A percentile compares a stretch with the other conserved stretches of the same genome.
Evolutionary conservation across 1,139 yeast genomes (phyloP).

Genomic region (Yamadazyma membranifaciens): DNA sequence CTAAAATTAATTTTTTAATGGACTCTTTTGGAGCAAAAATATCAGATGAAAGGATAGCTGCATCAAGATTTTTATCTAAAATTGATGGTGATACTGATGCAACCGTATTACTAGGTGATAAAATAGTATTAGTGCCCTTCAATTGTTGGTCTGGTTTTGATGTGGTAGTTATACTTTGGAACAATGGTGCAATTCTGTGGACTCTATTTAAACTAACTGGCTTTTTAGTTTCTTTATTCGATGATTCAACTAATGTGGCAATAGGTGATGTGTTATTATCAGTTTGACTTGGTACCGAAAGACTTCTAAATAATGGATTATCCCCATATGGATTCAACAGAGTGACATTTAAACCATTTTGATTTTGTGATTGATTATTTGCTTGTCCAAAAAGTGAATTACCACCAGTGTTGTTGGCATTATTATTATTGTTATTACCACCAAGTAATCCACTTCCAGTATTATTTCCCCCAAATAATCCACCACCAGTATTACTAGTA

Average conservation of each 20-base stretch:
- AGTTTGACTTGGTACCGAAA: slow-evolving; percentile 24
- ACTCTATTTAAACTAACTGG: slow-evolving; percentile 60
- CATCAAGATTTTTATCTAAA: slow-evolving; percentile 49
- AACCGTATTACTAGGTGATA: slow-evolving; percentile 7
- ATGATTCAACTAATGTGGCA: slow-evolving; percentile 46
- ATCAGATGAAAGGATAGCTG: slow-evolving; percentile 67
- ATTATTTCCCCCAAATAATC: slow-evolving; percentile 5
- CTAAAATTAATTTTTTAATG: slow-evolving; percentile 57
- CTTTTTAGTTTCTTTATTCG: slow-evolving; percentile 41
- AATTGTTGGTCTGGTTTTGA: slow-evolving; percentile 8
- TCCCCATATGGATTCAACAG: slow-evolving; percentile 73
- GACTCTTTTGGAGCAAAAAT: slow-evolving; percentile 66
- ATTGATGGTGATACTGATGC: slow-evolving; percentile 8
- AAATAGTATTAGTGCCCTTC: slow-evolving; percentile 6
- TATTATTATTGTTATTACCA: slow-evolving; percentile 6
- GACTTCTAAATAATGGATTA: slow-evolving; percentile 59
- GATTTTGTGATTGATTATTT: slow-evolving; percentile 26
- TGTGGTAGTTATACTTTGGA: slow-evolving; percentile 19
- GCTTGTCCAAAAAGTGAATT: slow-evolving; percentile 7
- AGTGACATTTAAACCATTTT: slow-evolving; percentile 36
- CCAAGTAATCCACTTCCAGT: slow-evolving; percentile 22
- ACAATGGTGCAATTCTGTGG: slow-evolving; percentile 57
- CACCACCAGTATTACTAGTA: slow-evolving; percentile 7
- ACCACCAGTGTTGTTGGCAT: slow-evolving; percentile 1
- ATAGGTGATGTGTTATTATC: slow-evolving; percentile 36